Base-by-base conservation (phyloP, 768 basidiomycete species). In the Rhodosporidiobolus sp. region DNA sequence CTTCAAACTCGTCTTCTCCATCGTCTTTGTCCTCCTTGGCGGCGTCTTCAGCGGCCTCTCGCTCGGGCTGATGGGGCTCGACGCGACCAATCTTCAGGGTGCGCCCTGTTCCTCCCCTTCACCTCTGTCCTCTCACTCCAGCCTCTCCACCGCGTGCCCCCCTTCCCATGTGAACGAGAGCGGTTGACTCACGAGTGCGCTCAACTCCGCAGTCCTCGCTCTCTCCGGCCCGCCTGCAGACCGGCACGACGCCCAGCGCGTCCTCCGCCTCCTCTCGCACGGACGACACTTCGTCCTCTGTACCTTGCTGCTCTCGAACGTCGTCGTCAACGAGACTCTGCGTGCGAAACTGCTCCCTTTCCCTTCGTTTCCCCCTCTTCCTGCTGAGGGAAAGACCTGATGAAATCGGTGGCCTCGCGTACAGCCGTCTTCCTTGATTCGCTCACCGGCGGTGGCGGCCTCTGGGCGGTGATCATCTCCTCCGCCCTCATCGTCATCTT, bases 251-350 rank as follows among this genome's bases (percentile, higher is more conserved):
- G 82, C 83, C 20, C 69, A 71, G 11, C 81, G 79, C 64, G 87
- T 88, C 4, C 78, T 87, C 28, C 79, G 76, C 22, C 80, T 87
- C 22, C 81, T 88, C 85, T 79, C 82, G 54, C 86, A 84, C 76
- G 90, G 91, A 0, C 86, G 91, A 6, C 92, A 93, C 81, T 93
- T 94, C 93, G 92, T 97, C 17, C 86, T 98, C 17, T 93, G 95
- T 63, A 90, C 92, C 17, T 85, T 97, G 6, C 85, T 97, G 4
- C 84, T 97, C 2, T 86, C 89, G 70, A 96, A 96, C 80, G 93
- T 96, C 43, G 80, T 83, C 63, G 79, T 81, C 52, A 81, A 84
- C 75, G 83, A 84, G 67, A 81, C 81, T 3, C 72, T 84, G 5
- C 83, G 71, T 67, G 49, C 49, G 71, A n/a, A n/a, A n/a, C n/a